These are phyloP conservation scores for Apiospora pterosperma DNA, from an alignment of 2,329 filamentous ascomycete species.

Conservation along the genomic window DNA sequence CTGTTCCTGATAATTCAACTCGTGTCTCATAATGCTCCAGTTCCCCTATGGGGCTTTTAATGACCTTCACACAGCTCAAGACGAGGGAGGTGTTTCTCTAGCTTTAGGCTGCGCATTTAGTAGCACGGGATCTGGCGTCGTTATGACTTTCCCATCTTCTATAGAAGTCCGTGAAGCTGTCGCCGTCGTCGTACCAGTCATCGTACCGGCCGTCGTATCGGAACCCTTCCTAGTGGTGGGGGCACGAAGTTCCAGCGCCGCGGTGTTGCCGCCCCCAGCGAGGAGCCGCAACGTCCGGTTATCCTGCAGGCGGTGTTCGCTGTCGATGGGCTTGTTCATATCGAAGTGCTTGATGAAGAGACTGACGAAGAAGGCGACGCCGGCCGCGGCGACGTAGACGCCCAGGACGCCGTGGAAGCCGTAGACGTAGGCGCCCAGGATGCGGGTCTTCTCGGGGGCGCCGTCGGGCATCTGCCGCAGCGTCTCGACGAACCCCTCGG, in stretches of 20 bases:
- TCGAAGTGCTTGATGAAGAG: constrained; percentile 34
- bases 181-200: background rate
- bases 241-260: background rate
- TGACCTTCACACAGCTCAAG: too few species aligned
- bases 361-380: constrained; percentile 26
- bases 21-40: too few species aligned
- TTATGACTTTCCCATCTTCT: background rate
- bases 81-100: too few species aligned
- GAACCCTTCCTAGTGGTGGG: background rate
- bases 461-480: background rate
- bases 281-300: background rate
- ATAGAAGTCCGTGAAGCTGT: background rate
- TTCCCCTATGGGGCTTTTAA: too few species aligned
- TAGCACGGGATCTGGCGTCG: background rate
- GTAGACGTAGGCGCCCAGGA: constrained; percentile 43
- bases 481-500: constrained; percentile 21
- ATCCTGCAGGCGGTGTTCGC: constrained; percentile 43
- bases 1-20: too few species aligned
- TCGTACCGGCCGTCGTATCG: background rate
- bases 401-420: constrained; percentile 52
- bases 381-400: constrained; percentile 48
- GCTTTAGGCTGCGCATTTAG: too few species aligned
- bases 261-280: background rate
- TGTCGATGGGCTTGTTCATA: constrained; percentile 44
- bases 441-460: background rate